Evolutionary conservation across 148 eudicot genomes (phyloP).

Genomic region (Fagopyrum esculentum): DNA sequence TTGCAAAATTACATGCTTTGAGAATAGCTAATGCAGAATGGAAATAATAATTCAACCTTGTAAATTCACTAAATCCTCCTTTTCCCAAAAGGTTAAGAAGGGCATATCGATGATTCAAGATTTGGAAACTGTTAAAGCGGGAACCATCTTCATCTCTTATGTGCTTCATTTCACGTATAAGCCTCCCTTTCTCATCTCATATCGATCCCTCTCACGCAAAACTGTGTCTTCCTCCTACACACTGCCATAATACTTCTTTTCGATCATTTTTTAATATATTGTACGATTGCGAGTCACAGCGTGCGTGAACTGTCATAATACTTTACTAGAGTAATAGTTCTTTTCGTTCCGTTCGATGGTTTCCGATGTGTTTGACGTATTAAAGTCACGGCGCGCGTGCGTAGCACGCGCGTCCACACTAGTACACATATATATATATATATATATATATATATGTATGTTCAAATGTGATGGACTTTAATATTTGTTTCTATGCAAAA

Average conservation of each 20-base stretch:
- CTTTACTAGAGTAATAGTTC: too few species aligned
- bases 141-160: slow-evolving; percentile 97
- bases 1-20: slow-evolving; percentile 24
- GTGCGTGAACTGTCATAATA: too few species aligned
- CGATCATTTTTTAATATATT: too few species aligned
- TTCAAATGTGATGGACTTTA: too few species aligned
- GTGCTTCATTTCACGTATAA: slow-evolving; percentile 99
- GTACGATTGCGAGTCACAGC: too few species aligned
- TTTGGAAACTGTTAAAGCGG: slow-evolving; percentile 83
- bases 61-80: slow-evolving; percentile 97
- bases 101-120: slow-evolving; percentile 86
- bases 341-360: too few species aligned
- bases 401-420: too few species aligned
- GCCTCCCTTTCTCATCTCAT: slow-evolving; percentile 94
- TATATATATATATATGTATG: too few species aligned
- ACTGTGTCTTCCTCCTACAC: slow-evolving; percentile 77
- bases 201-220: slow-evolving; percentile 85
- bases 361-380: too few species aligned
- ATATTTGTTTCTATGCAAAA: too few species aligned
- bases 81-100: slow-evolving; percentile 92
- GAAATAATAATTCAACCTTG: slow-evolving; percentile 46
- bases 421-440: too few species aligned
- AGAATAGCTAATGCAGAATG: slow-evolving; percentile 25
- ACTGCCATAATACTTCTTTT: slow-evolving; percentile 34
- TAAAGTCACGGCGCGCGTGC: too few species aligned